Evolutionary conservation across 179 eudicot genomes (phyloP).

Genomic region (Spinacia oleracea): DNA sequence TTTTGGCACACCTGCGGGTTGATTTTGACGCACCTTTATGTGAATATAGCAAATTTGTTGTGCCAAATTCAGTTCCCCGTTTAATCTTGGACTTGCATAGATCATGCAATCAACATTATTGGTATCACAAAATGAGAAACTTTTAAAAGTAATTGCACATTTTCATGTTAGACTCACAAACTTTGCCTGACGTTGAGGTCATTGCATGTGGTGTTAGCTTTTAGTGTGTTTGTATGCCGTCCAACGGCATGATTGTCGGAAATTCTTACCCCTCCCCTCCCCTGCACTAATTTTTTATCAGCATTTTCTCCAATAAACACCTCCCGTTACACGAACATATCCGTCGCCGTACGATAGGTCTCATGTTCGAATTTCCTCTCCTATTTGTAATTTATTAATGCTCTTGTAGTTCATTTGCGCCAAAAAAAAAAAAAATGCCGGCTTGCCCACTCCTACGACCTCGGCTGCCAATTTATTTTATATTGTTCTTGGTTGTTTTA

Average conservation of each 20-base stretch:
- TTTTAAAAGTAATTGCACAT: not conserved
- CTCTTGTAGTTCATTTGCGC: too few species aligned
- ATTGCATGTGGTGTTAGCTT: slow-evolving; percentile 4
- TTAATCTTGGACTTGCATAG: not conserved
- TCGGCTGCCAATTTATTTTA: not conserved
- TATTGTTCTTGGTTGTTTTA: too few species aligned
- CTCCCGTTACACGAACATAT: too few species aligned
- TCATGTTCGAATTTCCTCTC: too few species aligned
- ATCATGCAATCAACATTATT: not conserved
- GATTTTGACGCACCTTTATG: too few species aligned
- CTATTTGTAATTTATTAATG: too few species aligned
- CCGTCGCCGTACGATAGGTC: too few species aligned
- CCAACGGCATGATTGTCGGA: slow-evolving; percentile 10
- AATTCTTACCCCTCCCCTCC: not conserved
- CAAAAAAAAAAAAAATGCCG: too few species aligned
- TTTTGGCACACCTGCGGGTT: too few species aligned
- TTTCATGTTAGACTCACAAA: slow-evolving; percentile 8
- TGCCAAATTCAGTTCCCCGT: too few species aligned
- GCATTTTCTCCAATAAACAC: not conserved
- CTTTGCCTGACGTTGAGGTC: not conserved
- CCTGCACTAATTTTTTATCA: not conserved
- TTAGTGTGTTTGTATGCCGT: not conserved
- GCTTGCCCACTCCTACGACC: not conserved
- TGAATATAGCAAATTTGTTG: too few species aligned
- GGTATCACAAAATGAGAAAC: not conserved